Evolutionary conservation across 2,329 filamentous ascomycete species (phyloP).

Genomic region (Alternaria novae-zelandiae): DNA sequence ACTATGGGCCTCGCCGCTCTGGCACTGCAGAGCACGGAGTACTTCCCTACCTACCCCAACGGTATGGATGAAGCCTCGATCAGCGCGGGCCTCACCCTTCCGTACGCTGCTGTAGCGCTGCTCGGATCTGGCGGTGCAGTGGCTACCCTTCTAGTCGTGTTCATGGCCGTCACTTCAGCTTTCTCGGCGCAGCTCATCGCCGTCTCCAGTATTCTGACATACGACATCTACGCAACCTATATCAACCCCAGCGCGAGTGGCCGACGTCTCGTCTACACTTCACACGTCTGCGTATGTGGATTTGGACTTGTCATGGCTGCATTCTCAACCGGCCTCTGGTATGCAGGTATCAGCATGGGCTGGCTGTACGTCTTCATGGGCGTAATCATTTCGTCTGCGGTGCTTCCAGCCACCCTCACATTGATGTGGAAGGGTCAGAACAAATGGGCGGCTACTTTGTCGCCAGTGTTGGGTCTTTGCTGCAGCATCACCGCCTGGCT

Average conservation of each 20-base stretch:
- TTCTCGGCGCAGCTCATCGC: constrained; percentile 60
- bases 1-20: constrained; percentile 55
- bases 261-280: constrained; percentile 77
- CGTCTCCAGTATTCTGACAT: constrained; percentile 85
- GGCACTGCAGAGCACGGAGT: constrained; percentile 49
- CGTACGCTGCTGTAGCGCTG: constrained; percentile 40
- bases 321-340: constrained; percentile 73
- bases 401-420: constrained; percentile 80
- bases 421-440: constrained; percentile 83
- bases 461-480: constrained; percentile 69
- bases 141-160: constrained; percentile 49
- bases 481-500: constrained; percentile 66
- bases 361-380: constrained; percentile 91
- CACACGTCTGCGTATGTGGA: constrained; percentile 72
- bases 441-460: constrained; percentile 72
- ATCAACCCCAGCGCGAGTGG: constrained; percentile 79
- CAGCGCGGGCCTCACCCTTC: constrained; percentile 39
- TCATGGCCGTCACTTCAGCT: constrained; percentile 57
- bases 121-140: constrained; percentile 42
- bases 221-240: constrained; percentile 85
- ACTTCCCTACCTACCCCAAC: constrained; percentile 53
- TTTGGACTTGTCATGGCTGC: constrained; percentile 82
- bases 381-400: constrained; percentile 83
- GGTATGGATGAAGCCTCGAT: constrained; percentile 33
- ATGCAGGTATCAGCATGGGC: constrained; percentile 66